A percentile compares a stretch with the other conserved stretches of the same genome.
Conservation (phyloP, 2,329 filamentous ascomycete species). For the Mycogone perniciosa region DNA sequence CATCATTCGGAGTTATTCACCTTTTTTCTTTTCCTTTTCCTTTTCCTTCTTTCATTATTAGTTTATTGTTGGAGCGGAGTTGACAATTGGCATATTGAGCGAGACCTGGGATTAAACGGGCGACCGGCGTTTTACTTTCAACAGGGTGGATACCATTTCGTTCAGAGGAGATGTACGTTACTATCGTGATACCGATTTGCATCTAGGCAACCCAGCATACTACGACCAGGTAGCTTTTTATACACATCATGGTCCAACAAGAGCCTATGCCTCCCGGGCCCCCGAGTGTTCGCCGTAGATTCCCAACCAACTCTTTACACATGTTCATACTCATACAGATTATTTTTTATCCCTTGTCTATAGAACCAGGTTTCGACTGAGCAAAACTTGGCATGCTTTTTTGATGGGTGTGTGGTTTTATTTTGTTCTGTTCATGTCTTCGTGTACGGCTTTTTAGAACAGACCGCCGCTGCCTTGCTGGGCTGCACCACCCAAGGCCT, state of each 20-base stretch:
- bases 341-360: neutral
- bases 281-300: neutral
- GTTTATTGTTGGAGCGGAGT: slow-evolving; percentile 1
- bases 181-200: slow-evolving; percentile 18
- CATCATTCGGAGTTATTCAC: slow-evolving; percentile 13
- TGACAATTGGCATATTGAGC: slow-evolving; percentile 5
- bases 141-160: slow-evolving; percentile 11
- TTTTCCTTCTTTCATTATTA: neutral
- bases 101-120: slow-evolving; percentile 5
- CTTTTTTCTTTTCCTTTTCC: neutral
- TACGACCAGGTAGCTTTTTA: slow-evolving; percentile 17
- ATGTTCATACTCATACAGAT: neutral
- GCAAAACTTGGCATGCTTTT: neutral
- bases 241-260: slow-evolving; percentile 16
- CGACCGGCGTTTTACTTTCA: slow-evolving; percentile 13
- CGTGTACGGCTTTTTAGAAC: slow-evolving; percentile 20
- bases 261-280: neutral
- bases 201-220: slow-evolving; percentile 9
- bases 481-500: slow-evolving; percentile 53
- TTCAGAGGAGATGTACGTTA: slow-evolving; percentile 15
- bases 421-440: neutral
- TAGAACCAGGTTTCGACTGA: neutral
- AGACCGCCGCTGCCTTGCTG: slow-evolving; percentile 28
- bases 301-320: neutral
- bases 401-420: neutral